Percentiles rank a stretch among this genome's conserved stretches.
Conservation (phyloP, 2,329 filamentous ascomycete species). For the Colletotrichum chrysophilum region DNA sequence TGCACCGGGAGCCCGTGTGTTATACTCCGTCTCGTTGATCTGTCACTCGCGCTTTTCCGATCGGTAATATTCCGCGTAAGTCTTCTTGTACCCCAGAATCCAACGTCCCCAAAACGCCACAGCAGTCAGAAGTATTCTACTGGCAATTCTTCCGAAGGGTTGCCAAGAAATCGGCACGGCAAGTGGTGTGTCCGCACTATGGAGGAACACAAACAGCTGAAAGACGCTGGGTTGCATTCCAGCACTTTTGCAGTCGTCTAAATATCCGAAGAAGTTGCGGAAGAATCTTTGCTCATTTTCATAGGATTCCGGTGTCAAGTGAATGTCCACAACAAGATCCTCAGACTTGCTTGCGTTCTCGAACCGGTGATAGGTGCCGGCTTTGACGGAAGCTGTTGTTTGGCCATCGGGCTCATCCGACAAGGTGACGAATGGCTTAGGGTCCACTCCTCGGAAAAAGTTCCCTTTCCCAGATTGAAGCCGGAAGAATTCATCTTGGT, state of each 20-base stretch:
- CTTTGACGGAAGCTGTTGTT: constrained; percentile 16
- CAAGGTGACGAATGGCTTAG: constrained; percentile 16
- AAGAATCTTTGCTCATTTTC: constrained; percentile 28
- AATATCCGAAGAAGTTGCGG: constrained; percentile 30
- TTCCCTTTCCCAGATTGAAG: constrained; percentile 21
- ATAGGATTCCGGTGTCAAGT: constrained; percentile 25
- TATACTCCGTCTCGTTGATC: not conserved
- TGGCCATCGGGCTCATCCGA: constrained; percentile 9
- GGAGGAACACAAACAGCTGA: constrained; percentile 27
- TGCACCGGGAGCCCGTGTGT: not conserved
- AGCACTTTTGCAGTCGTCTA: constrained; percentile 26
- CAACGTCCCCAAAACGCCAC: constrained; percentile 15
- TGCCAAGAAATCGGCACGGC: constrained; percentile 23
- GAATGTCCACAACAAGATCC: constrained; percentile 25
- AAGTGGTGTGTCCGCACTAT: constrained; percentile 26
- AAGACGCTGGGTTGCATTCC: constrained; percentile 25
- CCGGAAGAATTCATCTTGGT: constrained; percentile 26
- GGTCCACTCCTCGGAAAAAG: constrained; percentile 20
- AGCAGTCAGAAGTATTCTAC: constrained; percentile 4
- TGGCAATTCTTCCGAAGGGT: constrained; percentile 10
- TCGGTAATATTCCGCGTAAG: constrained; percentile 23
- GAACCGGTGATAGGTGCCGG: constrained; percentile 25
- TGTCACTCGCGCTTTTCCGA: constrained; percentile 1
- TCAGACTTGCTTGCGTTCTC: constrained; percentile 26
- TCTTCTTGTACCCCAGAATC: constrained; percentile 16